Base-by-base conservation (phyloP, 1,139 yeast species). In the Zhuliangozyma blackwelliae region DNA sequence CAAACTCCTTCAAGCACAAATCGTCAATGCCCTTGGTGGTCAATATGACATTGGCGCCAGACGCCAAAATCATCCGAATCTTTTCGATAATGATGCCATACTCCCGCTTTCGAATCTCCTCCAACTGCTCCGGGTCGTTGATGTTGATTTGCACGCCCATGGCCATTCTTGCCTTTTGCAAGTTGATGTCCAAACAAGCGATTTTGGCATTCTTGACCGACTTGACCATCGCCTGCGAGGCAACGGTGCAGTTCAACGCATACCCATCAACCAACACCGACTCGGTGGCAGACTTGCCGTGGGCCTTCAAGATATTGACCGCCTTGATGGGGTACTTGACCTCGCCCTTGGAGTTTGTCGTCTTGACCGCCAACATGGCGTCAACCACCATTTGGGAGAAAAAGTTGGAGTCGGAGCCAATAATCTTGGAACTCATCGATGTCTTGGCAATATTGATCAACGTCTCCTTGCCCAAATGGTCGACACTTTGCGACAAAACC, bases 21-120 rank as follows among this genome's bases (percentile, higher is more conserved):
- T 94, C 98, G 63, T 94, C 99, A 52, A 94, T 94, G 50, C 98
- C 99, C 68, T 94, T 92, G 22, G 99, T 92, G 27, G 99, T 94
- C 45, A 94, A 72, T 28, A 94, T 88, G 38, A 94, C 98, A 54
- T 92, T 94, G 38, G 98, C 98, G 46, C 99, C 99, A 8, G 97
- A 81, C 46, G 72, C 79, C 55, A 94, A 77, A 56, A 94, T 87
- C 63, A 87, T 92, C 51, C 77, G 77, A 52, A 92, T 83, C 63
- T 94, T 83, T 58, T 92, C 98, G 47, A 88, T 69, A 29, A 90
- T 80, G 45, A 94, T 88, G 39, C 92, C 97, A 52, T 83, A 82
- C 66, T 94, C 99, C 55, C 97, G 80, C 62, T 89, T 83, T 57
- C 98, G 79, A 51, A 94, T 90, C 56, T 89, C 92, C 66, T 94